Conservation (phyloP, 192 early-diverging fungal genomes). For the Dispira parvispora region DNA sequence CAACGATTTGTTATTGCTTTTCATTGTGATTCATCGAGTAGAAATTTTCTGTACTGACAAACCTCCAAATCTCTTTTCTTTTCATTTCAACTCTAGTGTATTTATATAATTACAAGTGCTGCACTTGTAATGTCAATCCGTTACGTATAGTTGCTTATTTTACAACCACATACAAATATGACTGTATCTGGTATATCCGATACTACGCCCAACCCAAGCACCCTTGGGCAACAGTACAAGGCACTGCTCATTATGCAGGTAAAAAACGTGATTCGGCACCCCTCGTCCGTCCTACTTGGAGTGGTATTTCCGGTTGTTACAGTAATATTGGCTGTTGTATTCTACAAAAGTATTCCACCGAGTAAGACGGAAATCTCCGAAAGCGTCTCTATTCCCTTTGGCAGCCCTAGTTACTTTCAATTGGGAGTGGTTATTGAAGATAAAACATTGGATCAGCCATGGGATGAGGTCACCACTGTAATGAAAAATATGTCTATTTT, state of each 20-base stretch:
- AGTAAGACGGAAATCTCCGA: not conserved
- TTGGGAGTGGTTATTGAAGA: not conserved
- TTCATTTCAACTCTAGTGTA: not conserved
- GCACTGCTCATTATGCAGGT: not conserved
- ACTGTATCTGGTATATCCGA: not conserved
- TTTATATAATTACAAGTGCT: not conserved
- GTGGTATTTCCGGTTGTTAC: not conserved
- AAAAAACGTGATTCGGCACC: not conserved
- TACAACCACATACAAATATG: too few relatives aligned
- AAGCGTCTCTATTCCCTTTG: not conserved
- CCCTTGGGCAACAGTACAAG: not conserved
- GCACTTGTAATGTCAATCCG: not conserved
- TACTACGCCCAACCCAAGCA: not conserved
- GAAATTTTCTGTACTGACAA: too few relatives aligned
- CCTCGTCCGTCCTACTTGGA: not conserved
- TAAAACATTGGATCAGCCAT: not conserved
- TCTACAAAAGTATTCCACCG: not conserved
- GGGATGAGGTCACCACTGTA: not conserved
- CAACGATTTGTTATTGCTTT: too few relatives aligned
- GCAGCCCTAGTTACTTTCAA: too few relatives aligned
- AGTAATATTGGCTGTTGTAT: not conserved
- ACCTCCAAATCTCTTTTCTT: not conserved
- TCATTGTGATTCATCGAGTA: too few relatives aligned
- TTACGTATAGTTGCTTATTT: not conserved
- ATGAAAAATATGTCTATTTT: not conserved